Evolutionary conservation across 208 protist species (phyloP).

Genomic region (Tritrichomonas musculus): DNA sequence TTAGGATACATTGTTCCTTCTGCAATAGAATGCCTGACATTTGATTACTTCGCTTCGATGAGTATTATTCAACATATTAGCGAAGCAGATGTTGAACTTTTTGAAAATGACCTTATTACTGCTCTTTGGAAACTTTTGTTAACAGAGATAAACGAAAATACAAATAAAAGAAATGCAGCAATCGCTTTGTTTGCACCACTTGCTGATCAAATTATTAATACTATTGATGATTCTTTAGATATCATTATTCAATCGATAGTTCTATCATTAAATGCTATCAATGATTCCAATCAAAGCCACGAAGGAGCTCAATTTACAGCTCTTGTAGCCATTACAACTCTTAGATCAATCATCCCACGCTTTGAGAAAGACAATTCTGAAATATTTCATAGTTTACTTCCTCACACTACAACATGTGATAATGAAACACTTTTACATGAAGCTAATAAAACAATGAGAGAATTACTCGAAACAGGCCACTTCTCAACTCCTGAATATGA

Average conservation of each 20-base stretch:
- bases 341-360: neutral
- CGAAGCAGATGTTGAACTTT: neutral
- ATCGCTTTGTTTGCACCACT: too few relatives aligned
- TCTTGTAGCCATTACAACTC: neutral
- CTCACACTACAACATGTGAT: neutral
- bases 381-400: neutral
- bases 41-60: neutral
- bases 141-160: neutral
- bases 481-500: neutral
- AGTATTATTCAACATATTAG: neutral
- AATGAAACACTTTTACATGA: neutral
- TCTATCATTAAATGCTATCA: too few relatives aligned
- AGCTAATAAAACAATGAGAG: neutral
- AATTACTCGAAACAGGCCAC: neutral
- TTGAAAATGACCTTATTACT: neutral
- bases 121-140: neutral
- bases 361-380: neutral
- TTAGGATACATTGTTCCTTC: neutral
- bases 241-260: too few relatives aligned
- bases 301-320: neutral
- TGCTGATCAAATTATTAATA: too few relatives aligned
- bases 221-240: too few relatives aligned
- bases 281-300: too few relatives aligned
- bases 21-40: neutral
- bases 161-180: too few relatives aligned